Evolutionary conservation across 139 green algal species (phyloP).

Genomic region (Volvox africanus): DNA sequence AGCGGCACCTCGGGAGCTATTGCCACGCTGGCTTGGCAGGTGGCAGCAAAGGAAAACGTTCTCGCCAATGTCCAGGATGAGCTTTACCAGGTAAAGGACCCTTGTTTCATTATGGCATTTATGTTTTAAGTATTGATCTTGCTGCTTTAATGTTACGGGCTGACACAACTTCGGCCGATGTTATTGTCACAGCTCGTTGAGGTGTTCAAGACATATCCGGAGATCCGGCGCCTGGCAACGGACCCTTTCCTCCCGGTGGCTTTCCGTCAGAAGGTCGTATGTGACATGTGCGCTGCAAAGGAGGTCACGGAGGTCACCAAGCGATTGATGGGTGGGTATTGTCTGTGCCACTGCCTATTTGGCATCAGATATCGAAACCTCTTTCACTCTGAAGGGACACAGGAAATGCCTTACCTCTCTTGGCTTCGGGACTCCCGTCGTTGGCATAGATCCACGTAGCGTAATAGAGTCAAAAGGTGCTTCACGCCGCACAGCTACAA

Average conservation of each 20-base stretch:
- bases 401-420: too few species aligned
- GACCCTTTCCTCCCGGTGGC: constrained; percentile 66
- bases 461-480: too few species aligned
- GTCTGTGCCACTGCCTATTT: not conserved
- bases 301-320: constrained; percentile 65
- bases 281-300: constrained; percentile 56
- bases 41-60: constrained; percentile 71
- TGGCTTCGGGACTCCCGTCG: too few species aligned
- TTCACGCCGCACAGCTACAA: too few species aligned
- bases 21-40: constrained; percentile 67
- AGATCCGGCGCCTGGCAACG: constrained; percentile 64
- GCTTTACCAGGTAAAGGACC: constrained; percentile 67
- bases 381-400: too few species aligned
- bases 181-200: constrained; percentile 49
- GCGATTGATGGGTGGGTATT: constrained; percentile 60
- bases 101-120: not conserved
- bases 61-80: constrained; percentile 75
- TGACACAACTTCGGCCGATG: not conserved
- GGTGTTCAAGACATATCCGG: constrained; percentile 51
- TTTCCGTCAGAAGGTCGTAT: constrained; percentile 62
- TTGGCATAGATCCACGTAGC: too few species aligned
- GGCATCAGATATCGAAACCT: too few species aligned
- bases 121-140: not conserved
- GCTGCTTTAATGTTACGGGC: not conserved
- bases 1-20: constrained; percentile 64